Conservation (phyloP, 257 asterid species). For the Plantago ovata region DNA sequence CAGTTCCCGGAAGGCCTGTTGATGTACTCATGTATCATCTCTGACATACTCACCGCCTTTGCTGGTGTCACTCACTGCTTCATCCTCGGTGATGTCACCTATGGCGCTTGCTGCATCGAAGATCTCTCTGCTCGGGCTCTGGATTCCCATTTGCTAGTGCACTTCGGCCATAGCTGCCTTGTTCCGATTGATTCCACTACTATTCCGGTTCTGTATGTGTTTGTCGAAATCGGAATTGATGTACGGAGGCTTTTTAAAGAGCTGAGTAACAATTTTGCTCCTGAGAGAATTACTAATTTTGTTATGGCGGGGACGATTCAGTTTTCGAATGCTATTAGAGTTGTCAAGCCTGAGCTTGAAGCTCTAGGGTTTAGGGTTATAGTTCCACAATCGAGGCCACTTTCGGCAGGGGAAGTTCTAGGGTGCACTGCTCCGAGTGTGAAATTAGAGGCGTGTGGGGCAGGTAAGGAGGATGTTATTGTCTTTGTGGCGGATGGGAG, state of each 20-base stretch:
- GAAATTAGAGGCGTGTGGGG: conserved; percentile 25
- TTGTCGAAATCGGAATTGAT: conserved; percentile 77
- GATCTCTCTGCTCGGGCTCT: conserved; percentile 92
- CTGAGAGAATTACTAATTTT: conserved; percentile 39
- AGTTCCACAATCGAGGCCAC: conserved; percentile 86
- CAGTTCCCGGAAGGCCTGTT: conserved; percentile 96
- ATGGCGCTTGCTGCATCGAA: conserved; percentile 94
- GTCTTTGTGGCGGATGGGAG: conserved; percentile 94
- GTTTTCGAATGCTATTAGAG: conserved; percentile 74
- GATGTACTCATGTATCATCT: conserved; percentile 74
- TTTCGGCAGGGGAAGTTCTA: conserved; percentile 93
- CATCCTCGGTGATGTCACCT: conserved; percentile 93
- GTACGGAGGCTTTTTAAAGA: conserved; percentile 51
- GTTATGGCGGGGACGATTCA: conserved; percentile 93
- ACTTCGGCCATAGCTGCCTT: conserved; percentile 93
- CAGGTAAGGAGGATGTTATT: conserved; percentile 39
- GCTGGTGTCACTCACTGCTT: conserved; percentile 72
- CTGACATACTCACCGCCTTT: conserved; percentile 82
- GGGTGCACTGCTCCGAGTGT: conserved; percentile 95
- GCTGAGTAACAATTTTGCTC: conserved; percentile 49
- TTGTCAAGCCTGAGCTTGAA: conserved; percentile 80
- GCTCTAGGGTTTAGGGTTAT: conserved; percentile 75
- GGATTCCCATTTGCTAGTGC: conserved; percentile 76
- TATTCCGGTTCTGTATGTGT: conserved; percentile 73
- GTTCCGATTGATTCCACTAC: conserved; percentile 79